Base-by-base conservation (phyloP, 129 eudicot genomes). In the Pulicaria dysenterica region DNA sequence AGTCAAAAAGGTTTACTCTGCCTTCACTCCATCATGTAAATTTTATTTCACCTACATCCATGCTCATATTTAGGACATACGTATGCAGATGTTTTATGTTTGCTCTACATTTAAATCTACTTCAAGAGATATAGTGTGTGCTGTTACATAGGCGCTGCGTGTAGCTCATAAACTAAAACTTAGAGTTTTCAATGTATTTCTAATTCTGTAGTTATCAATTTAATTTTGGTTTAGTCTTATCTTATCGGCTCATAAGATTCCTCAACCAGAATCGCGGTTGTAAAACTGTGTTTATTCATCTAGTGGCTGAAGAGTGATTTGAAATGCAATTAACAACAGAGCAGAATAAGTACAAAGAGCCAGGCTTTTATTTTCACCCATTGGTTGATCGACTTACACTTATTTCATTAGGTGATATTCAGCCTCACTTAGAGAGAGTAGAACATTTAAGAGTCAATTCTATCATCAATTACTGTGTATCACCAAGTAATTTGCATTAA, bases 401-500 rank as follows among this genome's bases (percentile, higher is more conserved):
- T 24, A 24, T 24, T 24, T 24, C 31, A 0, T 24, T 24, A 24
- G 31, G 31, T 24, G 31, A 24, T 24, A 24, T 24, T 24, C 31
- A 24, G 31, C 31, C 31, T 24, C 31, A 24, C 31, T 24, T 34
- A n/a, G 72, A 67, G 72, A 59, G 44, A 61, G 12, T 61, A 61
- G 34, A 61, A 38, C 10, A 40, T 61, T 49, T 46, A 47, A 13
- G 37, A 39, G 50, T 37, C 37, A 69, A 24, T 24, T 24, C 1
- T 14, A 62, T 62, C 50, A 39, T 49, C 68, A 39, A 40, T n/a
- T n/a, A n/a, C n/a, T n/a, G n/a, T 24, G 31, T 14, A 62, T 62
- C 50, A 39, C 68, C 68, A 39, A 40, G 68, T 64, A 64, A 41
- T 41, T 64, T 64, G 69, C 51, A 43, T 41, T 42, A 67, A 10